These are phyloP conservation scores for Amaranthus cruentus DNA, from an alignment of 148 eudicot genomes.

Conservation along the genomic window DNA sequence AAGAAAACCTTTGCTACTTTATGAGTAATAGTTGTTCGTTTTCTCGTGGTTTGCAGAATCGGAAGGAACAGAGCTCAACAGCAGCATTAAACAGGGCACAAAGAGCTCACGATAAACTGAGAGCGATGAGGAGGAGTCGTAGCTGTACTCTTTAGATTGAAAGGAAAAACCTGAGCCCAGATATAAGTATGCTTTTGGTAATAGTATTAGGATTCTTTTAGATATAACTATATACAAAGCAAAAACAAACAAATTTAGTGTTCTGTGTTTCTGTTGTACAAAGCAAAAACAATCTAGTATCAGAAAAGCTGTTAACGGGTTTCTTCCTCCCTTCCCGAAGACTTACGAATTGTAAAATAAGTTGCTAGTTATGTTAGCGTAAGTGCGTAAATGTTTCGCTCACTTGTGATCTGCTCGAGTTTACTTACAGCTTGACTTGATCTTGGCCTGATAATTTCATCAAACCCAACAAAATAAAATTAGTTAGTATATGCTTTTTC, in stretches of 20 bases:
- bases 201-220: neutral
- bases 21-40: neutral
- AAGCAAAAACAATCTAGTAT: neutral
- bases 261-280: neutral
- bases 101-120: conserved; percentile 33
- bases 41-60: conserved; percentile 29
- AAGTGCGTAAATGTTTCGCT: no score
- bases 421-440: neutral
- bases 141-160: conserved; percentile 38
- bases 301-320: conserved; percentile 5
- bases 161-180: conserved; percentile 2
- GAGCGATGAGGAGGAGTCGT: conserved; percentile 39
- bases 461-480: neutral
- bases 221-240: conserved; percentile 11
- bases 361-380: neutral
- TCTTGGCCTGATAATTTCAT: neutral
- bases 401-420: neutral
- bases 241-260: neutral
- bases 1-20: neutral
- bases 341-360: neutral
- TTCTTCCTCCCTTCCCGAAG: neutral
- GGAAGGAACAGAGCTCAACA: conserved; percentile 37
- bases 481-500: neutral
- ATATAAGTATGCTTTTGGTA: neutral
- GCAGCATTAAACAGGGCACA: conserved; percentile 31